phyloP scores from a whole-genome alignment of 116 monocot genomes.

The Trichopus zeylanicus region DNA sequence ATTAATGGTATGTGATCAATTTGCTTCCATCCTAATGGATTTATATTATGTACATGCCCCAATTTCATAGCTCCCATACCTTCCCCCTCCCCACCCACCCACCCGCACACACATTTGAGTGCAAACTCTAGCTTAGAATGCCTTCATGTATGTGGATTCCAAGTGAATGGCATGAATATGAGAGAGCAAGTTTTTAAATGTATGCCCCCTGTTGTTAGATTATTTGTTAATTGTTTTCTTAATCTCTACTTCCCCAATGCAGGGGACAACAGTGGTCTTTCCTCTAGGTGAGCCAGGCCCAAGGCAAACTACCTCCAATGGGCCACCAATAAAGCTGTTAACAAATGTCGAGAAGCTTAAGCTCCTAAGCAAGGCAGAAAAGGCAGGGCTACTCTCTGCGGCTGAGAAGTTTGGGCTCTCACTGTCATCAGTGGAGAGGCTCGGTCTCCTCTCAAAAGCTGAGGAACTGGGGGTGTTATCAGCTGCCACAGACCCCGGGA shows the following conservation, averaged over 20 bases:
- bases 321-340: conserved; percentile 61
- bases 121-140: no score
- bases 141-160: no score
- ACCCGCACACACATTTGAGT: no score
- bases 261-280: conserved; percentile 67
- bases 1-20: no score
- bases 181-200: no score
- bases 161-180: no score
- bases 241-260: conserved; percentile 10
- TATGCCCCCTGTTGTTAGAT: no score
- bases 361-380: conserved; percentile 90
- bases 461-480: conserved; percentile 79
- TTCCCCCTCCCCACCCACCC: no score
- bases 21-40: no score
- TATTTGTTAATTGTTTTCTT: no score
- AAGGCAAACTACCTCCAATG: conserved; percentile 13
- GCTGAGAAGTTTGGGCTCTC: conserved; percentile 77
- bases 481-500: conserved; percentile 70
- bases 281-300: conserved; percentile 55
- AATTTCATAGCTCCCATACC: no score
- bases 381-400: conserved; percentile 78
- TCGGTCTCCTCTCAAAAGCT: conserved; percentile 89
- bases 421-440: conserved; percentile 63
- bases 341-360: conserved; percentile 91
- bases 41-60: no score